Conservation (phyloP, 1,284 basidiomycete genomes). For the Xerocomus minutiporus region DNA sequence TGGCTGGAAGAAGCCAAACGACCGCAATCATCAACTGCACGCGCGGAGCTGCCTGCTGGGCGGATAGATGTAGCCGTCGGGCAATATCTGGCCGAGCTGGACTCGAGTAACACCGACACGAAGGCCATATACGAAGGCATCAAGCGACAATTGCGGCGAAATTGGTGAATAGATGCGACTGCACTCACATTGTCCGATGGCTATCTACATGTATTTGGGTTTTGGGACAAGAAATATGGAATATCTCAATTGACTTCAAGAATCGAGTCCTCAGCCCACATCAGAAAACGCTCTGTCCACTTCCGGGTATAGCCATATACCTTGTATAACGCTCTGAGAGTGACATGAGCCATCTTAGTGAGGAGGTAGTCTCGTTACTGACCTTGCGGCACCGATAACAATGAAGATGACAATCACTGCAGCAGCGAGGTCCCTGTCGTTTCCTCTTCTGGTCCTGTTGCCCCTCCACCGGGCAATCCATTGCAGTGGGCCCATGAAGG, state of each 20-base stretch:
- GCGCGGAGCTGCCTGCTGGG: conserved; percentile 68
- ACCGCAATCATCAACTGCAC: conserved; percentile 53
- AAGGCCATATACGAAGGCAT: conserved; percentile 60
- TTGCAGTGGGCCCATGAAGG: conserved; percentile 58
- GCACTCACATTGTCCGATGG: conserved; percentile 2
- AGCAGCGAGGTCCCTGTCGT: conserved; percentile 57
- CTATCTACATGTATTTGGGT: conserved; percentile 20
- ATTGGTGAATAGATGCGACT: conserved; percentile 45
- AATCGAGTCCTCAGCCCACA: conserved; percentile 72
- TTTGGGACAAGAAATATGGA: conserved; percentile 5
- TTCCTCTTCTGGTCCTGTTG: conserved; percentile 47
- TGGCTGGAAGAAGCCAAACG: conserved; percentile 73
- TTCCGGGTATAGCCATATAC: conserved; percentile 64
- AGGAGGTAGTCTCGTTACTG: conserved; percentile 16
- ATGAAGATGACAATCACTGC: conserved; percentile 61
- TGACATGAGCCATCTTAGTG: conserved; percentile 11
- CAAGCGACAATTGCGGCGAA: conserved; percentile 60
- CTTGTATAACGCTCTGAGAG: conserved; percentile 57
- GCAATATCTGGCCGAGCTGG: conserved; percentile 66
- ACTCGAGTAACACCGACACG: conserved; percentile 54
- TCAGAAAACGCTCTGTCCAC: conserved; percentile 54
- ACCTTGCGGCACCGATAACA: conserved; percentile 61
- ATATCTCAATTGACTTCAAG: conserved; percentile 59
- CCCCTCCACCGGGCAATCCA: conserved; percentile 62
- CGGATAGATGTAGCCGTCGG: conserved; percentile 66